Evolutionary conservation across 1,139 yeast species (phyloP).

Genomic region (Sugiyamaella neomexicana): DNA sequence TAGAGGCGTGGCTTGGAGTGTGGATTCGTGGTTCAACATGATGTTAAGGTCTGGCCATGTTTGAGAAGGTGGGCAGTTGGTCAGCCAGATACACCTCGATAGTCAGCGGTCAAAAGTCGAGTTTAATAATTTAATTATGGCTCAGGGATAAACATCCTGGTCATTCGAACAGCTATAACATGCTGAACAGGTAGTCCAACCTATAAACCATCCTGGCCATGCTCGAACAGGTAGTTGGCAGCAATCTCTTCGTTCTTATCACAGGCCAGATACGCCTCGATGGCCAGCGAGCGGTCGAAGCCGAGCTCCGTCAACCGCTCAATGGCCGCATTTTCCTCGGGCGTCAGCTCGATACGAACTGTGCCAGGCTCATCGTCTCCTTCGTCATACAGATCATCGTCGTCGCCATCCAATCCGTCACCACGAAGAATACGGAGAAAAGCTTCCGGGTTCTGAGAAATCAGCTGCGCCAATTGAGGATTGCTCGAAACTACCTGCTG

Average conservation of each 20-base stretch:
- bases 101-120: no score
- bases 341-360: conserved; percentile 62
- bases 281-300: conserved; percentile 80
- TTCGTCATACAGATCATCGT: conserved; percentile 43
- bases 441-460: conserved; percentile 84
- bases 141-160: no score
- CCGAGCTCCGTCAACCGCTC: conserved; percentile 88
- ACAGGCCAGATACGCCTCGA: conserved; percentile 96
- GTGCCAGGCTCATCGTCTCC: conserved; percentile 43
- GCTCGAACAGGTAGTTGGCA: conserved; percentile 77
- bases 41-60: no score
- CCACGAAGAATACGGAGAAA: conserved; percentile 68
- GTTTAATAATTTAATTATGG: conserved; percentile 11
- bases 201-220: conserved; percentile 40
- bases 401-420: conserved; percentile 41
- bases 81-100: no score
- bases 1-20: no score
- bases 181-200: no score
- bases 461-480: conserved; percentile 77
- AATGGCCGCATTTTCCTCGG: conserved; percentile 86
- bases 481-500: conserved; percentile 81
- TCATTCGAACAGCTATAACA: no score
- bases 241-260: conserved; percentile 97
- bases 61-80: no score
- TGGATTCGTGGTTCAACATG: no score